Percentiles rank a stretch among this genome's conserved stretches.
These are phyloP conservation scores for Coprinopsis strossmayeri DNA, from an alignment of 768 basidiomycete genomes.

Conservation along the genomic window DNA sequence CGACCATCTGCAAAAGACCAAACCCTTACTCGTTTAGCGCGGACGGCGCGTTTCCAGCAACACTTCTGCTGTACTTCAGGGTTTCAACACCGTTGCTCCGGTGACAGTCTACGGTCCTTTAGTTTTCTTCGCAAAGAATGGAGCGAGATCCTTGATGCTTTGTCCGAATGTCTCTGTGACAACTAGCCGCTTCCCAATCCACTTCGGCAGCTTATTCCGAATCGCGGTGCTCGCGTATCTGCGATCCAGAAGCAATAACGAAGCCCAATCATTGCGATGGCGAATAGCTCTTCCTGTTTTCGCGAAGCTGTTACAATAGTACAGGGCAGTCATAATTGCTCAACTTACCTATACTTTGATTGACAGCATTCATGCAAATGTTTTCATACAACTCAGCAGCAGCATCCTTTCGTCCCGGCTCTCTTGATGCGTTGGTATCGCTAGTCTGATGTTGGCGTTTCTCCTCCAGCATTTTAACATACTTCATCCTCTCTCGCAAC, in stretches of 20 bases:
- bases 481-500: slow-evolving; percentile 85
- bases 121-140: slow-evolving; percentile 3
- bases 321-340: too few relatives aligned
- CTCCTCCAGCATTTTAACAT: slow-evolving; percentile 61
- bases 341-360: slow-evolving; percentile 87
- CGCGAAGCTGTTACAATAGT: not conserved
- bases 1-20: not conserved
- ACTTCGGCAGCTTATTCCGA: slow-evolving; percentile 76
- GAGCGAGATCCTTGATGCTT: slow-evolving; percentile 57
- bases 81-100: too few relatives aligned
- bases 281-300: slow-evolving; percentile 83
- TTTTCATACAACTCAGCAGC: slow-evolving; percentile 85
- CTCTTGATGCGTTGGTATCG: slow-evolving; percentile 19
- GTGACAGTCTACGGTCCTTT: not conserved
- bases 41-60: too few relatives aligned
- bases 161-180: slow-evolving; percentile 65
- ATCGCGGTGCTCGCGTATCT: slow-evolving; percentile 71
- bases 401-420: slow-evolving; percentile 50
- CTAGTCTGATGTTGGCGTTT: slow-evolving; percentile 17
- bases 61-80: too few relatives aligned
- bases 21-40: not conserved
- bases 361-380: slow-evolving; percentile 90
- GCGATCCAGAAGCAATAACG: slow-evolving; percentile 79
- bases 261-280: slow-evolving; percentile 88
- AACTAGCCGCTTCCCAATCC: slow-evolving; percentile 67